Evolutionary conservation across 1,139 yeast species (phyloP).

Genomic region (Kodamaea ohmeri): DNA sequence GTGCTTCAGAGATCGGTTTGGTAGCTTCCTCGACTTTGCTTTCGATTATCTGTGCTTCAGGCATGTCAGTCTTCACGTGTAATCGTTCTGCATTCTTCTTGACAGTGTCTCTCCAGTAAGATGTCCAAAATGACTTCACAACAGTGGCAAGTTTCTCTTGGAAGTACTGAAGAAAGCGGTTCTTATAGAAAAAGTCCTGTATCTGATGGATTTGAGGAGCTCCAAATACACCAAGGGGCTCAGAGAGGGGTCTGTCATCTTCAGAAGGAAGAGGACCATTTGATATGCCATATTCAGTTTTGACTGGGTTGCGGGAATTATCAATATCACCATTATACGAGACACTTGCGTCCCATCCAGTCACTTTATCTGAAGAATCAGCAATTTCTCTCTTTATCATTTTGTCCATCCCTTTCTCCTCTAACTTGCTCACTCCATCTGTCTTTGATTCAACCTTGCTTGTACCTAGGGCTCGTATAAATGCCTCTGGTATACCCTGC

Average conservation of each 20-base stretch:
- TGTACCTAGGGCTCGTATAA: constrained; percentile 42
- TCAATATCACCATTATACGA: no score
- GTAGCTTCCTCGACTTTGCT: not conserved
- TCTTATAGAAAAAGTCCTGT: constrained; percentile 54
- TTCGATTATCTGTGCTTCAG: not conserved
- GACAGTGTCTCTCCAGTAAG: constrained; percentile 46
- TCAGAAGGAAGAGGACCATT: no score
- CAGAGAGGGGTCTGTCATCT: no score
- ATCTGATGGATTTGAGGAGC: constrained; percentile 56
- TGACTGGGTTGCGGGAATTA: no score
- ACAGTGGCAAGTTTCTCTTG: constrained; percentile 27
- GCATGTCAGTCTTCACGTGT: not conserved
- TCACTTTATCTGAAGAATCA: no score
- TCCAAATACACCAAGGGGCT: constrained; percentile 51
- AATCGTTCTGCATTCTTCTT: constrained; percentile 11
- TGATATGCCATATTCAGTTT: no score
- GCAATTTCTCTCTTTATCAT: no score
- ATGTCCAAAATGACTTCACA: constrained; percentile 48
- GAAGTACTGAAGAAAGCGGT: constrained; percentile 39
- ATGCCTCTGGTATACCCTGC: constrained; percentile 38
- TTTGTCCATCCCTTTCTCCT: not conserved
- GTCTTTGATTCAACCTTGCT: constrained; percentile 14
- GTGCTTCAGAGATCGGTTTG: not conserved
- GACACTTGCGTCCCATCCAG: no score
- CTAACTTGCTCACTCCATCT: not conserved